These are phyloP conservation scores for Gossypium davidsonii DNA, from an alignment of 441 rosid genomes.

Conservation along the genomic window DNA sequence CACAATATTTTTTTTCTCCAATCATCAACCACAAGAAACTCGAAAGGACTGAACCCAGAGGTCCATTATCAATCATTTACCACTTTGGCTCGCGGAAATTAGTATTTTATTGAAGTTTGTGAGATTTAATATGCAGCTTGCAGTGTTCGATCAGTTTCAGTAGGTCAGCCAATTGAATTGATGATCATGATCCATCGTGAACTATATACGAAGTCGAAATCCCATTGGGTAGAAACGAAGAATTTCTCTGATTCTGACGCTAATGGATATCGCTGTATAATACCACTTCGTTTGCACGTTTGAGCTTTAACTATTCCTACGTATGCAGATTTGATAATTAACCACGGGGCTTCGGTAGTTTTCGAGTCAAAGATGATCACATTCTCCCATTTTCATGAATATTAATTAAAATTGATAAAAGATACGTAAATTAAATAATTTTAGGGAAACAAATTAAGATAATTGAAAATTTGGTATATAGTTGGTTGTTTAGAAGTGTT, in stretches of 20 bases:
- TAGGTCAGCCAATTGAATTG: background rate
- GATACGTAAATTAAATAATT: background rate
- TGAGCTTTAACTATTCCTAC: background rate
- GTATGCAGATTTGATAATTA: background rate
- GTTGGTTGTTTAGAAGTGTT: too few relatives aligned
- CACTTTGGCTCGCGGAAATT: background rate
- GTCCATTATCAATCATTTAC: conserved; percentile 13
- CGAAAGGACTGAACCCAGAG: background rate
- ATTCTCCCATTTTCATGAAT: background rate
- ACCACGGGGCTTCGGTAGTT: background rate
- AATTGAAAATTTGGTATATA: background rate
- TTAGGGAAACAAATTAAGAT: background rate
- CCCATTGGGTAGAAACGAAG: background rate
- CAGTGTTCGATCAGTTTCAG: background rate
- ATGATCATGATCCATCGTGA: background rate
- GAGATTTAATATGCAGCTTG: background rate
- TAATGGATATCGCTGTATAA: conserved; percentile 17
- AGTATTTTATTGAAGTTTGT: background rate
- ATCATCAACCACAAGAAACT: conserved; percentile 20
- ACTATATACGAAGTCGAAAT: background rate
- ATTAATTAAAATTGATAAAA: background rate
- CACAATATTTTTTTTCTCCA: background rate
- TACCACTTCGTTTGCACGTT: conserved; percentile 2
- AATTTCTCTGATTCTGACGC: background rate
- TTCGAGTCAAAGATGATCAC: background rate